Conservation (phyloP, 2,329 filamentous ascomycete genomes). For the Bipolaris gigantea region DNA sequence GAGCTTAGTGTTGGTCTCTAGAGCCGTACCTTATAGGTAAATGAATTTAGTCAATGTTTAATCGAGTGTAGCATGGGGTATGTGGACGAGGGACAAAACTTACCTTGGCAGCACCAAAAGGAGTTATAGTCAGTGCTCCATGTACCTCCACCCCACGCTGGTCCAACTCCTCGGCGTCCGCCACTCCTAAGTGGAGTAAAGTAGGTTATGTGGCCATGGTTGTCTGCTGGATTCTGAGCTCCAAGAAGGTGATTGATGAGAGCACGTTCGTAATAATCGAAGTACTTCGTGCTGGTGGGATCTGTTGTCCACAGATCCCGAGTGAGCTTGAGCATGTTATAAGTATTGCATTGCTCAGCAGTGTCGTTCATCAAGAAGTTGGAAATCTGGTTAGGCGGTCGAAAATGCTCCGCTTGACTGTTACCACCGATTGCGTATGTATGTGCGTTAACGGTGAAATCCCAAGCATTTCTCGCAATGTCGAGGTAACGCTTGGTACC, state of each 20-base stretch:
- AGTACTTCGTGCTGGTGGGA: constrained; percentile 49
- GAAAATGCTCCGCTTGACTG: constrained; percentile 58
- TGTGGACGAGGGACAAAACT: background rate
- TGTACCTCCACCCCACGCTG: constrained; percentile 56
- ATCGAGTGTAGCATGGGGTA: background rate
- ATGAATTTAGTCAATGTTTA: background rate
- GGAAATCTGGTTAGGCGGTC: constrained; percentile 51
- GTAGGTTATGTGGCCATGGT: constrained; percentile 57
- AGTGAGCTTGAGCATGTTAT: constrained; percentile 61
- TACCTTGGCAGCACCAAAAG: constrained; percentile 54
- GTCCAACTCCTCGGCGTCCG: constrained; percentile 53
- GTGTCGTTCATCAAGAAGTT: constrained; percentile 52
- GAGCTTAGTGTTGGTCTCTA: constrained; percentile 59
- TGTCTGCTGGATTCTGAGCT: constrained; percentile 49
- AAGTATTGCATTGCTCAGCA: constrained; percentile 57
- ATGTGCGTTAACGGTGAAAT: constrained; percentile 51
- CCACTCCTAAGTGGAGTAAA: constrained; percentile 56
- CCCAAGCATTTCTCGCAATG: constrained; percentile 56
- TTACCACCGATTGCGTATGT: constrained; percentile 59
- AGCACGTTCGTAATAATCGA: constrained; percentile 58
- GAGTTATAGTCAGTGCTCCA: constrained; percentile 59
- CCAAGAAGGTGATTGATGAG: constrained; percentile 57
- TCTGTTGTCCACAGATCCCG: constrained; percentile 54
- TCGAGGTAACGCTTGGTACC: constrained; percentile 51
- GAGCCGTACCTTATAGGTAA: constrained; percentile 49